Evolutionary conservation across 306 rosid species (phyloP).

Genomic region (Quercus agrifolia): DNA sequence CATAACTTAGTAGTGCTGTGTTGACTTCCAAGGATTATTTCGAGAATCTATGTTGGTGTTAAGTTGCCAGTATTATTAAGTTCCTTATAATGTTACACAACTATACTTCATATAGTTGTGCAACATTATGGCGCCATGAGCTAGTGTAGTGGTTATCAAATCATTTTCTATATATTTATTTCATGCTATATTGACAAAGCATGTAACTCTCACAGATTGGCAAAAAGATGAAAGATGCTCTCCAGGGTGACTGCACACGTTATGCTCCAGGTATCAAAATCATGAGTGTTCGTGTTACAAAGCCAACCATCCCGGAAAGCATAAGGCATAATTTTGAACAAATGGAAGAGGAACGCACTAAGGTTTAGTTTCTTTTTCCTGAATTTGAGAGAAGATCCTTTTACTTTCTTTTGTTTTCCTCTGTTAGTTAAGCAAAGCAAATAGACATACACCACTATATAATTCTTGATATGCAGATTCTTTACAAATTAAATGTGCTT

Average conservation of each 20-base stretch:
- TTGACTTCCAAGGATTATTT: too few relatives aligned
- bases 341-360: slow-evolving; percentile 97
- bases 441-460: too few relatives aligned
- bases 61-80: not conserved
- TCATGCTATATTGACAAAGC: slow-evolving; percentile 5
- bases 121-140: not conserved
- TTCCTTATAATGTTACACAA: not conserved
- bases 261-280: slow-evolving; percentile 97
- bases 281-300: slow-evolving; percentile 82
- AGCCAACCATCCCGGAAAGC: slow-evolving; percentile 81
- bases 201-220: slow-evolving; percentile 61
- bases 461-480: too few relatives aligned
- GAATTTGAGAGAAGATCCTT: not conserved
- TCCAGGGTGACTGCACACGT: slow-evolving; percentile 85
- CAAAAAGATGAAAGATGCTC: slow-evolving; percentile 93
- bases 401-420: not conserved
- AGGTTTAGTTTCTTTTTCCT: slow-evolving; percentile 51
- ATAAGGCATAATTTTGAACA: slow-evolving; percentile 74
- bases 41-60: not conserved
- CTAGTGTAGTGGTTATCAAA: not conserved
- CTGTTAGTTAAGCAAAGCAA: too few relatives aligned
- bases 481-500: not conserved
- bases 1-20: not conserved
- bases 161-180: not conserved
- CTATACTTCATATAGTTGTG: not conserved